Conservation (phyloP, 2,329 filamentous ascomycete species). For the Lasiodiplodia hormozganensis region DNA sequence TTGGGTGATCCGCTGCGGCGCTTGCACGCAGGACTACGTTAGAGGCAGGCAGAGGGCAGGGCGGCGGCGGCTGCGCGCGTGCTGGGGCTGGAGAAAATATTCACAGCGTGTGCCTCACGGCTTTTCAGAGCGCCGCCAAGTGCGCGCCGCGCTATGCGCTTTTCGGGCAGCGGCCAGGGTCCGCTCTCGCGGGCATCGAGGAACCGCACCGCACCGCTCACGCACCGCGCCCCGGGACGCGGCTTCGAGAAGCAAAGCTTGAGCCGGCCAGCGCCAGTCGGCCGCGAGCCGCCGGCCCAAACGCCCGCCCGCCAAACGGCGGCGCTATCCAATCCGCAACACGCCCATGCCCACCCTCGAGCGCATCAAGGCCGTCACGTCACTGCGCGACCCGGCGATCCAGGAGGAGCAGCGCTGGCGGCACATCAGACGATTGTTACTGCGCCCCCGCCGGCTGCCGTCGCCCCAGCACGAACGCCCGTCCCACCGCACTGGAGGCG, state of each 20-base stretch:
- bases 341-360: background rate
- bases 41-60: slow-evolving; percentile 1
- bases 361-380: slow-evolving; percentile 10
- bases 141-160: slow-evolving; percentile 16
- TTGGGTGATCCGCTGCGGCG: slow-evolving; percentile 22
- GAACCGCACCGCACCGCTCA: background rate
- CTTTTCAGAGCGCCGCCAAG: slow-evolving; percentile 8
- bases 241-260: slow-evolving; percentile 22
- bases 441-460: slow-evolving; percentile 15
- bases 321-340: background rate
- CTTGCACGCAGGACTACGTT: slow-evolving; percentile 4
- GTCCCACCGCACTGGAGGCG: background rate
- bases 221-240: slow-evolving; percentile 14
- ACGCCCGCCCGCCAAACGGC: slow-evolving; percentile 3
- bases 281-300: slow-evolving; percentile 12
- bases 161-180: slow-evolving; percentile 1
- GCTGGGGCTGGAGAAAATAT: slow-evolving; percentile 24
- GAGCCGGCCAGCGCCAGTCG: slow-evolving; percentile 12
- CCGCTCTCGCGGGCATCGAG: slow-evolving; percentile 4
- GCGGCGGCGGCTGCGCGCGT: background rate
- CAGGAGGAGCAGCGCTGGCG: slow-evolving; percentile 18
- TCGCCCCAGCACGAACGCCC: background rate
- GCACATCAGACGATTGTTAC: slow-evolving; percentile 14
- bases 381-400: slow-evolving; percentile 21
- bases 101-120: slow-evolving; percentile 23